A percentile compares a stretch with the other conserved stretches of the same genome.
Evolutionary conservation across 1,284 basidiomycete species (phyloP).

Genomic region (Cryptococcus sp.): DNA sequence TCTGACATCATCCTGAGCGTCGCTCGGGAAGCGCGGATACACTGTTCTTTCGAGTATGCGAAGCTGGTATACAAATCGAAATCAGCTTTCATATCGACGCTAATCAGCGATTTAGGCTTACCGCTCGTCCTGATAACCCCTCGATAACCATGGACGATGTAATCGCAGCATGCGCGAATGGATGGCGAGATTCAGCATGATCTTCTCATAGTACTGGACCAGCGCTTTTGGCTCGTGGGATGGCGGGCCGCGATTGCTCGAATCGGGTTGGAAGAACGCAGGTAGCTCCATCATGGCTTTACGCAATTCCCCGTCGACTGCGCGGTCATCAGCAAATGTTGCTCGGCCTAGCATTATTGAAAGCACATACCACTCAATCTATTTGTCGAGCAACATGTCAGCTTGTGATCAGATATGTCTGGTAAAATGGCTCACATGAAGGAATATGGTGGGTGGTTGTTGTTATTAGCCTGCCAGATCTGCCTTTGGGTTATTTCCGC

Average conservation of each 20-base stretch:
- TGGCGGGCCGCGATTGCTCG: slow-evolving; percentile 27
- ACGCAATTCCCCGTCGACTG: slow-evolving; percentile 51
- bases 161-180: slow-evolving; percentile 53
- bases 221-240: slow-evolving; percentile 40
- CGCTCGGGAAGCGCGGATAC: slow-evolving; percentile 53
- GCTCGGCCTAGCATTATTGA: background rate
- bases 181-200: slow-evolving; percentile 51
- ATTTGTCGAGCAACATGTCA: slow-evolving; percentile 2
- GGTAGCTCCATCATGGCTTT: slow-evolving; percentile 54
- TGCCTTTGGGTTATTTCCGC: slow-evolving; percentile 52
- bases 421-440: slow-evolving; percentile 43
- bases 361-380: slow-evolving; percentile 26
- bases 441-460: slow-evolving; percentile 51
- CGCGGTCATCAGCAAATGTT: background rate
- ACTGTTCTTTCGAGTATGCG: slow-evolving; percentile 54
- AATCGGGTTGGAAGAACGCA: slow-evolving; percentile 50
- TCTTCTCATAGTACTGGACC: slow-evolving; percentile 53
- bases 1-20: slow-evolving; percentile 52
- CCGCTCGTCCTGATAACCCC: slow-evolving; percentile 49
- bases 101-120: slow-evolving; percentile 12
- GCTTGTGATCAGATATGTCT: slow-evolving; percentile 4
- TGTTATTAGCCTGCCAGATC: slow-evolving; percentile 54
- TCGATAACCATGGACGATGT: slow-evolving; percentile 51
- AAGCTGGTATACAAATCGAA: slow-evolving; percentile 29
- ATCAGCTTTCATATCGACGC: slow-evolving; percentile 8